Percentiles rank a stretch among this genome's conserved stretches.
These are phyloP conservation scores for Vaccinium corymbosum DNA, from an alignment of 148 eudicot species.

Conservation along the genomic window DNA sequence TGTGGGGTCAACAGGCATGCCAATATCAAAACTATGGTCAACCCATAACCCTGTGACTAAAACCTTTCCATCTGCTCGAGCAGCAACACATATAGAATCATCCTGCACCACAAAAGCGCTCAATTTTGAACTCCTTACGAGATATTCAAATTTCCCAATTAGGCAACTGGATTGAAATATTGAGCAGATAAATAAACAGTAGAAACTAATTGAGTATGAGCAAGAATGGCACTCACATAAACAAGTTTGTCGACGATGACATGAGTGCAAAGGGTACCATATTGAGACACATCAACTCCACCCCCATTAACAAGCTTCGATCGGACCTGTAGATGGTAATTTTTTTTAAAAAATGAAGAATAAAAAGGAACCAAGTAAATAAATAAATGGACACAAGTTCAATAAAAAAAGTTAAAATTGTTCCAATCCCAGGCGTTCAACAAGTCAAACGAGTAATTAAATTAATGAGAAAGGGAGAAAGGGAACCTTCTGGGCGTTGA, in stretches of 20 bases:
- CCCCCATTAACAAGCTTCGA: conserved; percentile 58
- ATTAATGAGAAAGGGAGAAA: background rate
- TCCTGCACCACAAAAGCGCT: conserved; percentile 51
- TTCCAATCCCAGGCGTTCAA: background rate
- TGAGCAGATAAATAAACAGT: background rate
- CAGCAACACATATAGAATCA: conserved; percentile 82
- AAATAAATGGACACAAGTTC: background rate
- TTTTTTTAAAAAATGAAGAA: background rate
- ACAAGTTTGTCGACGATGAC: conserved; percentile 59
- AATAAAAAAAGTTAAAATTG: background rate
- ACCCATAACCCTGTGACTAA: conserved; percentile 71
- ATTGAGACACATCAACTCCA: conserved; percentile 54
- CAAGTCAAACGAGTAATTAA: background rate
- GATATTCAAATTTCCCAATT: background rate
- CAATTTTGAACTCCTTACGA: background rate
- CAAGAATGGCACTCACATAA: conserved; percentile 33
- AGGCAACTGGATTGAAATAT: background rate
- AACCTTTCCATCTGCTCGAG: conserved; percentile 62
- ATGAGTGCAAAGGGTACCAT: conserved; percentile 57
- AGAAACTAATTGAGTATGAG: background rate
- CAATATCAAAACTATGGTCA: conserved; percentile 57
- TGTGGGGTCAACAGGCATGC: conserved; percentile 40
- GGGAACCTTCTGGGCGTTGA: conserved; percentile 31
- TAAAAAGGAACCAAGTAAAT: background rate
- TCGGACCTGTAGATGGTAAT: conserved; percentile 37